These are phyloP conservation scores for Coemansia sp. DNA, from an alignment of 192 early-diverging fungal species.

Conservation along the genomic window DNA sequence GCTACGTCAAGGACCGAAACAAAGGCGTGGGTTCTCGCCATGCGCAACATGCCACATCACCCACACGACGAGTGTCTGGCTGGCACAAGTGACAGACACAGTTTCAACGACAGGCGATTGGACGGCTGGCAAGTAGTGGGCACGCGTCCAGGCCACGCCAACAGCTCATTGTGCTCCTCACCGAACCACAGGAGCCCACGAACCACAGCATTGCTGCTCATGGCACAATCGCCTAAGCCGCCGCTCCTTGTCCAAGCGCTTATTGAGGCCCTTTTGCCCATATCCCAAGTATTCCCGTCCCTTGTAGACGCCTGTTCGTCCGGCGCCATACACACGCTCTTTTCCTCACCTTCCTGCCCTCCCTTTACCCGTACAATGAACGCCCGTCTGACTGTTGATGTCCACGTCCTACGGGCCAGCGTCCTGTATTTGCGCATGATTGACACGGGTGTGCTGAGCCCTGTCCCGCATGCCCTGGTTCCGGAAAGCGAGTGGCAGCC, in stretches of 20 bases:
- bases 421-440: conserved; percentile 36
- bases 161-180: neutral
- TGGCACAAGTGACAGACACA: neutral
- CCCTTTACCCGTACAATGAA: neutral
- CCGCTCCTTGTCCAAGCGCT: conserved; percentile 42
- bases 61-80: neutral
- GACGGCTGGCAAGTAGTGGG: neutral
- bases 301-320: neutral
- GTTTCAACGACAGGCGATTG: neutral
- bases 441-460: conserved; percentile 14
- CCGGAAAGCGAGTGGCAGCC: conserved; percentile 29
- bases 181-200: neutral
- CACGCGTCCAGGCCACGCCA: neutral
- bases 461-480: conserved; percentile 31
- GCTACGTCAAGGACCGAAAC: conserved; percentile 25
- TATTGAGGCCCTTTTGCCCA: conserved; percentile 11
- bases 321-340: too few species aligned
- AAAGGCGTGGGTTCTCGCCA: conserved; percentile 30
- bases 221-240: conserved; percentile 32
- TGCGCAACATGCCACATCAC: conserved; percentile 12
- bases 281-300: neutral
- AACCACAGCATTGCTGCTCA: neutral
- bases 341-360: neutral
- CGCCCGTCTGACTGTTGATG: conserved; percentile 2
- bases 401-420: conserved; percentile 26